Base-by-base conservation (phyloP, 208 protist genomes). In the Endotrypanum monterogeii region DNA sequence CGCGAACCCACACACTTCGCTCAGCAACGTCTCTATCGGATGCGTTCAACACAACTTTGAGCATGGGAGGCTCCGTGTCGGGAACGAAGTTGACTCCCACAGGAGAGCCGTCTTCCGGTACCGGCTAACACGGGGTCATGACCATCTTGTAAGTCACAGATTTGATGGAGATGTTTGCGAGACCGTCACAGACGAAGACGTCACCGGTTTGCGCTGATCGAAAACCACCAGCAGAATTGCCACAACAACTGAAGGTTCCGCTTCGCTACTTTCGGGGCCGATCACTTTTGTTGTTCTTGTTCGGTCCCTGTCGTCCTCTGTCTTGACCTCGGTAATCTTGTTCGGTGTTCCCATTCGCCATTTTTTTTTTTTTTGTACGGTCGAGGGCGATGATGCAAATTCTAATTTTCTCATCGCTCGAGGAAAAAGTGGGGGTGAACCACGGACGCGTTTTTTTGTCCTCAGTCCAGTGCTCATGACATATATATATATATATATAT, bases 21-120 rank as follows among this genome's bases (percentile, higher is more conserved):
- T 57, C 76, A 4, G 39, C 62, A 18, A 37, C 60, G 12, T 57
- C 76, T 32, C 51, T 58, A 16, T 61, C 46, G 1, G 75, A 80
- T 44, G 18, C 56, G 2, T 48, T 28, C 5, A 28, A n/a, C 2
- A 51, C 50, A 28, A 57, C 63, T 28, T 11, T 50, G 8, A 30
- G 52, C 51, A 66, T 74, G 52, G 69, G 50, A 35, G 32, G 48
- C 46, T 69, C 70, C 25, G 23, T 23, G 3, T 52, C 65, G 3
- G 30, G 68, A 20, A 62, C 44, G 12, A 51, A 52, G 11, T 52
- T 51, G 7, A 7, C 52, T 16, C 37, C n/a, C 23, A 18, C 41
- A 0, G 52, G 48, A 7, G 68, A 65, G 16, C 67, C 56, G 16
- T 8, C 32, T 9, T 20, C 28, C 5, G 39, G 39, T 18, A 54